A percentile compares a stretch with the other conserved stretches of the same genome.
These are phyloP conservation scores for Coniochaeta sp. DNA, from an alignment of 2,329 filamentous ascomycete species.

Conservation along the genomic window DNA sequence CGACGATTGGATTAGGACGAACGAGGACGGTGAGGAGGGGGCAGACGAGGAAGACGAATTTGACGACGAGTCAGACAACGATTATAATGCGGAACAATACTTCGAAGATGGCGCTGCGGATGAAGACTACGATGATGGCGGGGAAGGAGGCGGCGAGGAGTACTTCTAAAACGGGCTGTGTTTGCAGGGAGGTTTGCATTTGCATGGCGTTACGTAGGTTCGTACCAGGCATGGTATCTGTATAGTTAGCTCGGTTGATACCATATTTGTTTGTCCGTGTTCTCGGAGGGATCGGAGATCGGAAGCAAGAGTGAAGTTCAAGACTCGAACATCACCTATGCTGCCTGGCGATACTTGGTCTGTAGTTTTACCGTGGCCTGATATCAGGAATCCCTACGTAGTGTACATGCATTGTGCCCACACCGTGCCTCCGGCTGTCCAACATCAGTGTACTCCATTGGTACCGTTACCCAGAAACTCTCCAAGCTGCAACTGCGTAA, in stretches of 20 bases:
- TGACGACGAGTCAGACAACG: conserved; percentile 48
- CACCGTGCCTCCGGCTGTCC: not conserved
- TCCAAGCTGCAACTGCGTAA: conserved; percentile 50
- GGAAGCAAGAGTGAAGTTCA: not conserved
- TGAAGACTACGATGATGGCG: conserved; percentile 43
- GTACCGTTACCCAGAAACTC: conserved; percentile 29
- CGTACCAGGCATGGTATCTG: not conserved
- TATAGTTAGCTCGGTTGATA: not conserved
- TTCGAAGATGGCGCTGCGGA: conserved; percentile 52
- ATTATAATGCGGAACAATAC: conserved; percentile 54
- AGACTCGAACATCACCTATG: not conserved
- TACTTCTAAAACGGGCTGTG: conserved; percentile 8
- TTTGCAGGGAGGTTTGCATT: not conserved
- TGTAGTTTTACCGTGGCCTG: not conserved
- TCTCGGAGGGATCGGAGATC: not conserved
- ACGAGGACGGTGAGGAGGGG: conserved; percentile 30
- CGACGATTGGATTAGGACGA: conserved; percentile 33
- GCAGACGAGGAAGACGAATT: conserved; percentile 42
- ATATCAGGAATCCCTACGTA: not conserved
- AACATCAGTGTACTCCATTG: not conserved
- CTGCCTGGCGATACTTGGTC: not conserved
- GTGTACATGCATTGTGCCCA: not conserved
- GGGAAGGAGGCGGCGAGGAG: conserved; percentile 33
- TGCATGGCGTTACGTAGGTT: not conserved
- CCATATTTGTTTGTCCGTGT: not conserved